Conservation (phyloP, 257 asterid genomes). For the Vinca minor region DNA sequence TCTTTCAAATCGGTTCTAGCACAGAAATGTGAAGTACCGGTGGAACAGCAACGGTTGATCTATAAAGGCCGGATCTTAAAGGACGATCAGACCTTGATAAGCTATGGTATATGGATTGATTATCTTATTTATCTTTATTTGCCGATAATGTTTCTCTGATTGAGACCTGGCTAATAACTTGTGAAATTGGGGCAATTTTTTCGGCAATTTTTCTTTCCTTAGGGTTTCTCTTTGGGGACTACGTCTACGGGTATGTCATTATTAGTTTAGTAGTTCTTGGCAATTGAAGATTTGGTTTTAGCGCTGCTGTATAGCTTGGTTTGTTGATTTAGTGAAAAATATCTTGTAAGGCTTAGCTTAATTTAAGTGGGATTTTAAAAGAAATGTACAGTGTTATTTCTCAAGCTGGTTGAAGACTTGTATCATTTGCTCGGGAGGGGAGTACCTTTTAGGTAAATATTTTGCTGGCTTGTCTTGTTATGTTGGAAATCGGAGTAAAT, state of each 20-base stretch:
- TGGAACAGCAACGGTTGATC: constrained; percentile 48
- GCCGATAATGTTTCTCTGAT: neutral
- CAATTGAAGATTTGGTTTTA: neutral
- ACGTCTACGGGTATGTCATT: neutral
- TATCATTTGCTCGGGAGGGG: too few species aligned
- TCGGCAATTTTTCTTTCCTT: too few species aligned
- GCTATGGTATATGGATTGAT: constrained; percentile 35
- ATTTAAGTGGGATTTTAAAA: neutral
- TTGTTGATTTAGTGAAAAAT: neutral
- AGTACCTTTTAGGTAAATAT: too few species aligned
- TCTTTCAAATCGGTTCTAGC: constrained; percentile 39
- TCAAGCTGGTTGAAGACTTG: too few species aligned
- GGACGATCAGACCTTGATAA: constrained; percentile 51
- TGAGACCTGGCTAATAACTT: neutral
- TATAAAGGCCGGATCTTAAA: constrained; percentile 60
- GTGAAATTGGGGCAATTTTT: neutral
- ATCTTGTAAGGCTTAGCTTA: neutral
- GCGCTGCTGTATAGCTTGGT: neutral
- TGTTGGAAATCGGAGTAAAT: neutral
- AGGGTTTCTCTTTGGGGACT: neutral
- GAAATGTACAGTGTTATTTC: neutral
- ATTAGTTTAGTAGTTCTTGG: too few species aligned
- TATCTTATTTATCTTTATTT: neutral
- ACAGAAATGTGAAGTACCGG: constrained; percentile 38
- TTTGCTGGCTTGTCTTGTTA: neutral